phyloP scores from a whole-genome alignment of 2,329 filamentous ascomycete species.

The Microsporum canis region DNA sequence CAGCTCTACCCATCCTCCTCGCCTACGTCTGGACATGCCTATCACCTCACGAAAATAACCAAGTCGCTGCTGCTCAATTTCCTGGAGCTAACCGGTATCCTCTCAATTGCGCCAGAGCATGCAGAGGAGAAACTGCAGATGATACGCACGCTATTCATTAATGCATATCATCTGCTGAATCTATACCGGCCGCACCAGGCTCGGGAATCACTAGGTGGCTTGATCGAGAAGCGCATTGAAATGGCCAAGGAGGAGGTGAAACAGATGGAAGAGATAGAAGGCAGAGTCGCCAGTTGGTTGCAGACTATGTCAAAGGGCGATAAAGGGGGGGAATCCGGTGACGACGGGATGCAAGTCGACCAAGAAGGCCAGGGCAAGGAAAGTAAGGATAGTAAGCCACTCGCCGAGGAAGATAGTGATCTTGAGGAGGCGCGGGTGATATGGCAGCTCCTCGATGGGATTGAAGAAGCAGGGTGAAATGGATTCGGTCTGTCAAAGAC shows the following conservation, averaged over 20 bases:
- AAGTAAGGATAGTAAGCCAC: not conserved
- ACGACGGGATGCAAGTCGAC: not conserved
- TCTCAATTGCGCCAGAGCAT: conserved; percentile 55
- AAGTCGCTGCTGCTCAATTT: conserved; percentile 84
- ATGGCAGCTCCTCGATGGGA: conserved; percentile 32
- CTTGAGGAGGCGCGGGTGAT: conserved; percentile 19
- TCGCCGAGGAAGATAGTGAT: not conserved
- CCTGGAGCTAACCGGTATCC: conserved; percentile 64
- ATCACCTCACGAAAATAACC: conserved; percentile 61
- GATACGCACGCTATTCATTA: conserved; percentile 71
- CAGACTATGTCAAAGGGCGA: not conserved
- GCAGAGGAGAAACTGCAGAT: conserved; percentile 64
- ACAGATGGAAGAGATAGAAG: conserved; percentile 62
- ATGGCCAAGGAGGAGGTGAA: conserved; percentile 63
- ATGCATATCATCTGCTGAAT: conserved; percentile 87
- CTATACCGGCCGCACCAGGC: conserved; percentile 91
- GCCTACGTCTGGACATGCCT: conserved; percentile 40
- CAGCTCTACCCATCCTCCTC: conserved; percentile 52
- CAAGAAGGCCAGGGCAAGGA: not conserved
- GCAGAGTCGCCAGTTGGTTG: conserved; percentile 33
- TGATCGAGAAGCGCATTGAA: conserved; percentile 78
- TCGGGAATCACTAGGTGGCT: conserved; percentile 69
- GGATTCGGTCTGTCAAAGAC: too few species aligned
- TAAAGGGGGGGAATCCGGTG: not conserved
- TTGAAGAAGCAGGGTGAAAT: conserved; percentile 14